A percentile compares a stretch with the other conserved stretches of the same genome.
phyloP scores from a whole-genome alignment of 805 yeast genomes.

The Kluyveromyces wickerhamii region DNA sequence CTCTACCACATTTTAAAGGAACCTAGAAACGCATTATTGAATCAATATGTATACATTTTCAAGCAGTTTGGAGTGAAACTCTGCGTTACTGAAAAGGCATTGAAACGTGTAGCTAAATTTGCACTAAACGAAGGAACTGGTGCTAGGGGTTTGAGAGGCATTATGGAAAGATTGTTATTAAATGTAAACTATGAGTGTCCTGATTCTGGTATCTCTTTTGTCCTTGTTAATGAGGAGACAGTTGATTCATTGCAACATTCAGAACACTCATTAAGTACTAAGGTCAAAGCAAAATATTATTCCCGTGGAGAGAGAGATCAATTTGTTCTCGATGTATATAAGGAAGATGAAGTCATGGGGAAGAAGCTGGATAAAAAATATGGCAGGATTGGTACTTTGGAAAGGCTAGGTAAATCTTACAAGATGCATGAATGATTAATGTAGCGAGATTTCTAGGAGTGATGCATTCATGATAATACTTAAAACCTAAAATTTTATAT shows the following conservation, averaged over 20 bases:
- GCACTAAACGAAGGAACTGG: constrained; percentile 51
- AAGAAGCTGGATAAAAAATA: constrained; percentile 29
- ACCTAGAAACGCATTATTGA: constrained; percentile 47
- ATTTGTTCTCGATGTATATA: constrained; percentile 34
- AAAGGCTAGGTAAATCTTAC: constrained; percentile 8
- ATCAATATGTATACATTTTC: constrained; percentile 48
- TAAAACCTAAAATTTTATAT: too few relatives aligned
- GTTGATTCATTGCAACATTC: constrained; percentile 33
- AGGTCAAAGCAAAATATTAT: constrained; percentile 37
- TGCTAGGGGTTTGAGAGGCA: constrained; percentile 50
- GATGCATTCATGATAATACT: too few relatives aligned
- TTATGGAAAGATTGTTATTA: constrained; percentile 43
- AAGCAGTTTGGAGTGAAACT: constrained; percentile 44
- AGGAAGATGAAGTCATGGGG: constrained; percentile 37
- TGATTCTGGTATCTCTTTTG: constrained; percentile 45
- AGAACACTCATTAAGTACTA: constrained; percentile 25
- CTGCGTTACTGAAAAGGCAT: constrained; percentile 41
- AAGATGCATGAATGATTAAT: constrained; percentile 6
- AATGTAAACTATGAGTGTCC: constrained; percentile 53
- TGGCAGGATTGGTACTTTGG: constrained; percentile 18
- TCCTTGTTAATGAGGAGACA: constrained; percentile 39
- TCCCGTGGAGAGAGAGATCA: constrained; percentile 36
- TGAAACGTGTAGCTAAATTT: constrained; percentile 39
- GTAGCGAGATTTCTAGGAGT: constrained; percentile 5
- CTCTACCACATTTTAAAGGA: constrained; percentile 43